phyloP scores from a whole-genome alignment of 306 rosid species.

The Corylus heterophylla region DNA sequence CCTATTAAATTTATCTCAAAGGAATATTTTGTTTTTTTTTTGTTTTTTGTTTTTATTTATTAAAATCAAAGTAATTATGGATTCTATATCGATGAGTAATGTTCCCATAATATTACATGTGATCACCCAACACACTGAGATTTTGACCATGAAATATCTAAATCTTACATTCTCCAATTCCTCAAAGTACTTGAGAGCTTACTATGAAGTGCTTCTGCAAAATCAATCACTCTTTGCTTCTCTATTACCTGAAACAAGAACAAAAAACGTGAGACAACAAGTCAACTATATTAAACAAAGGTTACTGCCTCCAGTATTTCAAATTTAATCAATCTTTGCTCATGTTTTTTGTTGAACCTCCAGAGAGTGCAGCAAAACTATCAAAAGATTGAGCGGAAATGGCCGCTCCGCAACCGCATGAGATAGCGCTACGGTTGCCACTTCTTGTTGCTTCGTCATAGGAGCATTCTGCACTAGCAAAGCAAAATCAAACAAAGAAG shows the following conservation, averaged over 20 bases:
- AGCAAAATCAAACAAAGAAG: constrained; percentile 1
- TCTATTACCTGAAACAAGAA: constrained; percentile 68
- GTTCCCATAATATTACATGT: too few species aligned
- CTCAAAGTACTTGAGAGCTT: constrained; percentile 87
- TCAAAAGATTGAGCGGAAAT: constrained; percentile 43
- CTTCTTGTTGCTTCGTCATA: constrained; percentile 77
- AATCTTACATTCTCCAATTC: constrained; percentile 99
- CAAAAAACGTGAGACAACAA: constrained; percentile 19
- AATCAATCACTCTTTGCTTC: constrained; percentile 88
- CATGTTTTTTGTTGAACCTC: neutral
- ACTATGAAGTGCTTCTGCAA: constrained; percentile 91
- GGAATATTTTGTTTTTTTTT: too few species aligned
- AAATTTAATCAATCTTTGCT: neutral
- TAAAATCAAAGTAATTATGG: too few species aligned
- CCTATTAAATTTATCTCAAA: too few species aligned
- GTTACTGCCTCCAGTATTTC: neutral
- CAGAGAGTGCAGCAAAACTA: neutral
- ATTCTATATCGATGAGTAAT: too few species aligned
- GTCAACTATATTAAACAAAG: constrained; percentile 27
- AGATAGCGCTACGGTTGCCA: constrained; percentile 60
- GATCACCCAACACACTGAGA: too few species aligned
- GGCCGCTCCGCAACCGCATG: constrained; percentile 86
- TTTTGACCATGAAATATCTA: neutral
- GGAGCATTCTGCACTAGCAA: constrained; percentile 66
- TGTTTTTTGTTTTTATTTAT: too few species aligned